These are phyloP conservation scores for Balakata baccata DNA, from an alignment of 345 rosid species.

Conservation along the genomic window DNA sequence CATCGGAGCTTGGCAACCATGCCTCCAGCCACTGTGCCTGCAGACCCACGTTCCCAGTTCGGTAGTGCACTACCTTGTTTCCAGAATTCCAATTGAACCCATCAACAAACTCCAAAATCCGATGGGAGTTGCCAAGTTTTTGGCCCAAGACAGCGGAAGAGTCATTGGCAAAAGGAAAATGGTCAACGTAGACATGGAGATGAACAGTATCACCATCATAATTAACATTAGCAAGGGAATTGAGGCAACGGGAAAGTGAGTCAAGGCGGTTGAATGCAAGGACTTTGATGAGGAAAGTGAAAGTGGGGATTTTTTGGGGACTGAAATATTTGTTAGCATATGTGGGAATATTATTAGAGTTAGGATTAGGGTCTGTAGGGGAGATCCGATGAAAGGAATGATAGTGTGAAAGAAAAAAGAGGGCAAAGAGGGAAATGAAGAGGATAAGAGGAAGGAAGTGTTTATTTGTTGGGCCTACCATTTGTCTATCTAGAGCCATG, in stretches of 20 bases:
- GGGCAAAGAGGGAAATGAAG: constrained; percentile 9
- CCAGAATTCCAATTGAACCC: constrained; percentile 75
- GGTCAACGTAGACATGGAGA: constrained; percentile 82
- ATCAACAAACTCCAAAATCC: constrained; percentile 58
- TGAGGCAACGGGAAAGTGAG: constrained; percentile 85
- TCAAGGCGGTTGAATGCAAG: constrained; percentile 80
- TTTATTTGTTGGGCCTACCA: constrained; percentile 23
- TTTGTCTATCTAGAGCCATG: not conserved
- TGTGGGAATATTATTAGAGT: not conserved
- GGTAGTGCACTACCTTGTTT: constrained; percentile 69
- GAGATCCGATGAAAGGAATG: not conserved
- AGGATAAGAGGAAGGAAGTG: constrained; percentile 21
- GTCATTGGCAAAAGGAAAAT: constrained; percentile 36
- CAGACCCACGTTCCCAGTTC: constrained; percentile 73
- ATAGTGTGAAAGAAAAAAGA: constrained; percentile 16
- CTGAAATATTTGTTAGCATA: not conserved
- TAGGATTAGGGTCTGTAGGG: not conserved
- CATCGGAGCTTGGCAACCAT: constrained; percentile 92
- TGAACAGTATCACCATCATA: constrained; percentile 62
- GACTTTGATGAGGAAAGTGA: constrained; percentile 69
- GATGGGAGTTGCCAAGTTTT: constrained; percentile 36
- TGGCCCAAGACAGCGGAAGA: constrained; percentile 20
- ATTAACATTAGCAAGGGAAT: constrained; percentile 70
- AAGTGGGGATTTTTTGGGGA: constrained; percentile 12
- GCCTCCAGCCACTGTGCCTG: constrained; percentile 96